Conservation (phyloP, 169 alveolate species). For the Eimeria tenella region DNA sequence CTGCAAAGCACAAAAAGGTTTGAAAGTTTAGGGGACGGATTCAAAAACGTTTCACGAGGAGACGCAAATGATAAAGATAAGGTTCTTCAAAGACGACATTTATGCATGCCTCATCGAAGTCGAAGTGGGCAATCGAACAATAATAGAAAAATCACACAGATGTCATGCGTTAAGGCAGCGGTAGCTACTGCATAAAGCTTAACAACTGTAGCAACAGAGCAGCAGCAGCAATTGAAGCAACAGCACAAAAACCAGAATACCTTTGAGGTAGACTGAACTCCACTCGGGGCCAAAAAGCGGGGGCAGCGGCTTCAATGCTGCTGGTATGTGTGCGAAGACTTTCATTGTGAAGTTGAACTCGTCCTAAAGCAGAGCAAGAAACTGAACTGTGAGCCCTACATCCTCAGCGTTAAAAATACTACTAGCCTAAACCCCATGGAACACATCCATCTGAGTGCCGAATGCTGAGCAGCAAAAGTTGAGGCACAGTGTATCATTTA, state of each 20-base stretch:
- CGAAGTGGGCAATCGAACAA: neutral
- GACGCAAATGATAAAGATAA: neutral
- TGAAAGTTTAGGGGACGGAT: too few species aligned
- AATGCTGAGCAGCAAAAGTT: too few species aligned
- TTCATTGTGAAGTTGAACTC: slow-evolving; percentile 83
- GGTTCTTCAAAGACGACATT: neutral
- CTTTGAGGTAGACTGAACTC: slow-evolving; percentile 28
- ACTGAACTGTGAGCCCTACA: neutral
- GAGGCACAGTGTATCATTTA: too few species aligned
- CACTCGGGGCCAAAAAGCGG: slow-evolving; percentile 78
- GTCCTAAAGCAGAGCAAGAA: slow-evolving; percentile 56
- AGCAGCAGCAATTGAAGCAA: neutral
- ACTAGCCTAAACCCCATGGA: neutral
- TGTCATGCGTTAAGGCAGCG: neutral
- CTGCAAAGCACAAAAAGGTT: slow-evolving; percentile 35
- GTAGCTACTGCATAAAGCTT: neutral
- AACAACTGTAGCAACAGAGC: neutral
- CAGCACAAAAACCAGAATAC: neutral
- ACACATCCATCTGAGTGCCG: too few species aligned
- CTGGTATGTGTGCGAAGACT: slow-evolving; percentile 81
- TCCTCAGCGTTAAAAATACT: neutral
- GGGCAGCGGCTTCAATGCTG: slow-evolving; percentile 81
- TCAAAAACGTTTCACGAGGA: neutral
- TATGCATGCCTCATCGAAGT: neutral
- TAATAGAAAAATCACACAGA: neutral